Evolutionary conservation across 2,329 filamentous ascomycete species (phyloP), one percentile per base, ranked within the genome.

Genomic region (Alternaria novae-zelandiae): DNA sequence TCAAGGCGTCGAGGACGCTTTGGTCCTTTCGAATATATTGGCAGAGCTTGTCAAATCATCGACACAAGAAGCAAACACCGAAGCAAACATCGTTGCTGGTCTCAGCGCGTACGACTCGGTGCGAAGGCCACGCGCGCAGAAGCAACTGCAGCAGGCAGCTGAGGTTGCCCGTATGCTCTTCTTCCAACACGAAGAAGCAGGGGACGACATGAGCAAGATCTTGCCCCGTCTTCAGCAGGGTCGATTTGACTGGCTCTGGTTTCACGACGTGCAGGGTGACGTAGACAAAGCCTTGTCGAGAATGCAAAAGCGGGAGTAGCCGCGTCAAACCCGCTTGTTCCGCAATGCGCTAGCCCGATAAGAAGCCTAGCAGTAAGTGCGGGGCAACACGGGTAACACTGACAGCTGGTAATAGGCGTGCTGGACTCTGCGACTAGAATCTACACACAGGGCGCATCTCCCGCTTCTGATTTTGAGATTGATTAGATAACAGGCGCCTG

Each of bases 391-490:
- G 0, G 15, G 3, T 11, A n/a, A 2, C n/a, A 2, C 36, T 0
- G 3, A 41, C 36, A 17, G n/a, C 1, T 41, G 9, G 9, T 17
- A 41, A 41, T 41, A 9, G 0, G 9, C 0, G 1, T 11, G 36
- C n/a, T 41, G 0, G 36, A 41, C 36, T 17, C 36, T 41, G n/a
- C 36, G n/a, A 41, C 36, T 17, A 41, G n/a, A 17, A 17, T 0
- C 3, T 41, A 41, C 9, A 2, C 36, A 3, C 9, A 11, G 1
- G 9, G n/a, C 3, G 36, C 36, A 41, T 41, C 36, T 41, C n/a
- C 9, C 2, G 9, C 1, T 41, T 17, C 9, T 17, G 9, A 0
- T 41, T 41, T 17, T n/a, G n/a, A 17, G 1, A 41, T 11, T 1
- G n/a, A 5, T 41, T 5, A 41, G 1, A 3, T 17, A 1, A 6